Evolutionary conservation across 2,329 filamentous ascomycete species (phyloP), one percentile per base, ranked within the genome.

Genomic region (Colletotrichum sp.): DNA sequence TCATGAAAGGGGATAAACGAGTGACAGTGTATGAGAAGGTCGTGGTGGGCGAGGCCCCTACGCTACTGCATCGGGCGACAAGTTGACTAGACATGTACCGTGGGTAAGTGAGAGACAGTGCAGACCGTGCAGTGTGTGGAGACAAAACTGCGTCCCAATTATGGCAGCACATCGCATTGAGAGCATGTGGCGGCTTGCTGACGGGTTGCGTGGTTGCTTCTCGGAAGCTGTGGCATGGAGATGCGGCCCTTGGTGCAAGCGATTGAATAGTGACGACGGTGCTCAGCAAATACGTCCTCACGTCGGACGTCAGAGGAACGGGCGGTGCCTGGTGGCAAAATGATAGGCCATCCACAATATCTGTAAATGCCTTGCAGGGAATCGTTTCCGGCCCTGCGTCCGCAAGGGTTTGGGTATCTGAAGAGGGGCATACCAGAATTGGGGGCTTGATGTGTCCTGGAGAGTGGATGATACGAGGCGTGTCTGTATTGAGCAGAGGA

Each of bases 241-340:
- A 57, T 38, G 63, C 32, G 55, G 73, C 63, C 69, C 69, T 57
- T 73, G 72, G 58, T 64, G 38, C 24, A 21, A 48, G 38, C 24
- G 28, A 68, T 43, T 24, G 61, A 61, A 28, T 26, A 28, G n/a
- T 55, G 43, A 52, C 43, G 43, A 52, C 43, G n/a, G n/a, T 52
- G 43, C 12, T 52, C n/a, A 52, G 43, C 43, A 48, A 48, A 4
- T 48, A 52, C n/a, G 12, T 52, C n/a, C n/a, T 52, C n/a, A 21
- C 43, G n/a, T 52, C n/a, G 43, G n/a, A 52, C 43, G 43, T 36
- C 67, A 71, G 26, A 43, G 69, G 63, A 64, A 65, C 60, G 63
- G 70, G 70, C 64, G 57, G 70, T 73, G 48, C 73, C 63, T 69
- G 64, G 70, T 69, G 74, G 74, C 74, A 73, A 75, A 68, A 64